Conservation (phyloP, 108 stramenopile genomes). For the Cyclotella sp. region DNA sequence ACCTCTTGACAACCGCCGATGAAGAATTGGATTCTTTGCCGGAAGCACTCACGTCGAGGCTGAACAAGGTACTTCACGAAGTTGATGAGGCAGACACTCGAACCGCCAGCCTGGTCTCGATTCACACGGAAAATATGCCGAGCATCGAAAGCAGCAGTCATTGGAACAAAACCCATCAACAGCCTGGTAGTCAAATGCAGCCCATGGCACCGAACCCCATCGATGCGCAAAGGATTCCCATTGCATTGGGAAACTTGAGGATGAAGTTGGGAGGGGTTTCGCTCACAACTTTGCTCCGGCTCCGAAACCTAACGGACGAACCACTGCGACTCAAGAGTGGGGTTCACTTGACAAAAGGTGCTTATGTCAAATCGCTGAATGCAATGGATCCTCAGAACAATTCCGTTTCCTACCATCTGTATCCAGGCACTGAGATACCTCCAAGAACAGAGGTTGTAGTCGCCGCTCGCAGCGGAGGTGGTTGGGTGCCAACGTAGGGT, state of each 20-base stretch:
- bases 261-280: constrained; percentile 2
- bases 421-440: constrained; percentile 3
- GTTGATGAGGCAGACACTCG: constrained; percentile 10
- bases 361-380: neutral
- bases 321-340: constrained; percentile 5
- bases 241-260: neutral
- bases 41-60: neutral
- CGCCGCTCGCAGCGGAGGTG: constrained; percentile 4
- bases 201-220: neutral
- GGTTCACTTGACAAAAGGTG: neutral
- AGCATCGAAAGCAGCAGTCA: neutral
- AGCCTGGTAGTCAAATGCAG: neutral
- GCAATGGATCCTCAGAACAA: neutral
- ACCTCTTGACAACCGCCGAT: neutral
- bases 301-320: neutral
- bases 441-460: constrained; percentile 1
- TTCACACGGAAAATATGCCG: neutral
- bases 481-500: neutral
- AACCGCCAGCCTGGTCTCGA: neutral
- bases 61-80: constrained; percentile 1
- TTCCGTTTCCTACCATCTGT: neutral
- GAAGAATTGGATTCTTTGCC: constrained; percentile 2
- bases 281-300: neutral
- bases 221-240: constrained; percentile 5
- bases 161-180: neutral